These are phyloP conservation scores for Solanum bulbocastanum DNA, from an alignment of 257 asterid genomes.

Conservation along the genomic window DNA sequence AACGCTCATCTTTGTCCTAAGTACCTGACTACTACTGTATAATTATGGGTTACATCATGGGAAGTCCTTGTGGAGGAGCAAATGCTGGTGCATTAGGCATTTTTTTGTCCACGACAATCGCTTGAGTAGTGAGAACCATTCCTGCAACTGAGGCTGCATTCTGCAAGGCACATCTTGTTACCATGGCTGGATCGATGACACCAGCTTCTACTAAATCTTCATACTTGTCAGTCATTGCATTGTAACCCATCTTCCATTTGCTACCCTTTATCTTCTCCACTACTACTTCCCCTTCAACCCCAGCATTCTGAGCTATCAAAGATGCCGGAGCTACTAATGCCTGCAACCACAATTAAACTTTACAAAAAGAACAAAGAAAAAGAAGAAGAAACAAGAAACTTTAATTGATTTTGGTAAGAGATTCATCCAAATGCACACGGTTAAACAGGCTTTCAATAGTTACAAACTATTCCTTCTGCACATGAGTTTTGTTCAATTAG, in stretches of 20 bases:
- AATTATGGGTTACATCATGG: slow-evolving; percentile 4
- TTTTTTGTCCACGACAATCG: slow-evolving; percentile 82
- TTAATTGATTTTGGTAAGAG: background rate
- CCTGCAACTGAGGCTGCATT: slow-evolving; percentile 97
- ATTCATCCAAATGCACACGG: background rate
- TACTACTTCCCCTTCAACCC: slow-evolving; percentile 93
- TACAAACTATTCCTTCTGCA: background rate
- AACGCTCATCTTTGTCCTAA: background rate
- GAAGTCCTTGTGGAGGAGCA: slow-evolving; percentile 33
- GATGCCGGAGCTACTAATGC: slow-evolving; percentile 77
- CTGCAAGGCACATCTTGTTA: slow-evolving; percentile 71
- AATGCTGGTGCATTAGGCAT: slow-evolving; percentile 45
- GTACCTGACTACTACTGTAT: background rate
- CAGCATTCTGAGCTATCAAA: slow-evolving; percentile 86
- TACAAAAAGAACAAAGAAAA: background rate
- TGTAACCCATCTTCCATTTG: slow-evolving; percentile 92
- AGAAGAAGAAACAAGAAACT: background rate
- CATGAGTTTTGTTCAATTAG: background rate
- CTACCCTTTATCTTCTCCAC: slow-evolving; percentile 67
- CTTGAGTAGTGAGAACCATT: slow-evolving; percentile 95
- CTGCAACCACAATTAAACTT: slow-evolving; percentile 19
- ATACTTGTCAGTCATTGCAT: slow-evolving; percentile 71
- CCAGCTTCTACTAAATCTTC: slow-evolving; percentile 85
- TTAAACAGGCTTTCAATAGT: background rate
- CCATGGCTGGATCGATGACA: slow-evolving; percentile 94